phyloP scores from a whole-genome alignment of 148 eudicot genomes.

The Gaultheria prostrata region DNA sequence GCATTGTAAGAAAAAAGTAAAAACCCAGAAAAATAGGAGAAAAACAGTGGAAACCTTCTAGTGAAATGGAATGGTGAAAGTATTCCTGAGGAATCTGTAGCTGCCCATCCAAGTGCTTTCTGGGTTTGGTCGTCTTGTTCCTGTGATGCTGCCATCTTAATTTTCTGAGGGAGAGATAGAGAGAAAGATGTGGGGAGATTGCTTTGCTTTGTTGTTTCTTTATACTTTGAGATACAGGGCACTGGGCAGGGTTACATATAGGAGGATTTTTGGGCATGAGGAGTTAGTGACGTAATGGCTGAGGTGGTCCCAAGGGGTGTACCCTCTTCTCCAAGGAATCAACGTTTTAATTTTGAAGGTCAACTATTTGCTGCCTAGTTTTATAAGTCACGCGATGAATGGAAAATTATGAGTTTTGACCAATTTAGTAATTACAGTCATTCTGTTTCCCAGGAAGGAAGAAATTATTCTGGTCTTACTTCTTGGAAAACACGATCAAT shows the following conservation, averaged over 20 bases:
- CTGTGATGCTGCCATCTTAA: neutral
- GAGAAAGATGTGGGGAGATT: constrained; percentile 5
- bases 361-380: neutral
- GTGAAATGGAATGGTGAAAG: constrained; percentile 18
- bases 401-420: neutral
- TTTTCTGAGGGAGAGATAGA: neutral
- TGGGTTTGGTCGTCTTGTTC: constrained; percentile 11
- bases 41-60: neutral
- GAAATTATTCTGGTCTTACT: too few relatives aligned
- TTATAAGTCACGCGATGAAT: neutral
- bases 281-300: neutral
- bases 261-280: neutral
- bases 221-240: neutral
- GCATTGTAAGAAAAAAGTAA: neutral
- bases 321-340: neutral
- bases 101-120: constrained; percentile 15
- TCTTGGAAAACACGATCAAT: too few relatives aligned
- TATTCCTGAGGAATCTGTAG: constrained; percentile 11
- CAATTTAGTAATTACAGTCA: too few relatives aligned
- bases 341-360: neutral
- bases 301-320: neutral
- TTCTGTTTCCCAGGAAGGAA: too few relatives aligned
- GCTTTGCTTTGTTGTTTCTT: neutral
- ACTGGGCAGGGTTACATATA: neutral
- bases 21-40: neutral